Evolutionary conservation across 495 filamentous ascomycete species (phyloP).

Genomic region (Trypethelium eluteriae): DNA sequence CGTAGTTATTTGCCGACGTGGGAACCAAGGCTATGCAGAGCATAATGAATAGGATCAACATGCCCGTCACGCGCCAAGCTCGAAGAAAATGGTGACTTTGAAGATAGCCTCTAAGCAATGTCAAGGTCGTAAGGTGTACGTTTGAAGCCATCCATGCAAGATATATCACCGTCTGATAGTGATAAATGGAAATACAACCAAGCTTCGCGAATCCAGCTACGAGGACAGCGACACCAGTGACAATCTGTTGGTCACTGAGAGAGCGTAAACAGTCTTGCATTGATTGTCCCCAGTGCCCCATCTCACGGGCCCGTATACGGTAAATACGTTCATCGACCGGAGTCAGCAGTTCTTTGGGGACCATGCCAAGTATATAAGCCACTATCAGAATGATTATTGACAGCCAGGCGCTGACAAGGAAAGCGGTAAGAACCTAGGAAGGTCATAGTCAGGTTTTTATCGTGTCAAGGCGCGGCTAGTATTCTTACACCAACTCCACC

Average conservation of each 20-base stretch:
- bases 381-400: neutral
- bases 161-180: neutral
- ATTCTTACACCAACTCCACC: neutral
- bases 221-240: neutral
- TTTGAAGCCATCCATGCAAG: neutral
- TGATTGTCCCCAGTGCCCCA: neutral
- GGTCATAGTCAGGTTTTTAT: neutral
- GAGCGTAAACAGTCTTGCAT: neutral
- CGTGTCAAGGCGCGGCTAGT: neutral
- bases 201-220: neutral
- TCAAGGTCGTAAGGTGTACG: neutral
- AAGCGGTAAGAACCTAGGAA: neutral
- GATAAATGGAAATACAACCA: neutral
- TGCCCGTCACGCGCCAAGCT: neutral
- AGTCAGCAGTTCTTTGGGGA: neutral
- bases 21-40: neutral
- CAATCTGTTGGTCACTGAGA: constrained; percentile 10
- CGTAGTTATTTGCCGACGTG: neutral
- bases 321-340: neutral
- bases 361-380: neutral
- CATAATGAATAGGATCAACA: neutral
- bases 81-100: neutral
- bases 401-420: neutral
- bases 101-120: neutral
- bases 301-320: neutral